Evolutionary conservation across 1,284 basidiomycete species (phyloP), one percentile per base, ranked within the genome.

Genomic region (Grifola frondosa): DNA sequence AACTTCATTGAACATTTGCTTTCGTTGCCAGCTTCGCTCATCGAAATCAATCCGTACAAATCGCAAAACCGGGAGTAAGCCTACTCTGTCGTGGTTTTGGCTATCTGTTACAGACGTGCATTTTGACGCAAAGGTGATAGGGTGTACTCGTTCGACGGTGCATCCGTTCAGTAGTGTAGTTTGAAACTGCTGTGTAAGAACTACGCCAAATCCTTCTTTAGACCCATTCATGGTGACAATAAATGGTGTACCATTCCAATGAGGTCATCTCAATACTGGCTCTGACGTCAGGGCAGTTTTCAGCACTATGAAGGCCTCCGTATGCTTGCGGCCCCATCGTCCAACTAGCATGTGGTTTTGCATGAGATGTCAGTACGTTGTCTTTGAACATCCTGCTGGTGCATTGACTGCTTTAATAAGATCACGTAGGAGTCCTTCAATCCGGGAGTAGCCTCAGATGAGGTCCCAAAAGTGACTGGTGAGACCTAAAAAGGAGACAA

Each of bases 401-500:
- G 41, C n/a, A 4, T 34, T 19, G 3, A 31, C 50, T 10, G 19
- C 31, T 11, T 32, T 30, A 9, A 52, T 20, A 1, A 52, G 37
- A 25, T 50, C 44, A 1, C 39, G 17, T 16, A 52, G 37, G 1
- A 48, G 50, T 5, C 48, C 43, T 26, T 42, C 48, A 12, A 50
- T 31, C 24, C 25, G 26, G 16, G 43, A 36, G 30, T 52, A 52
- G 21, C 40, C 24, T 24, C 17, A 7, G 29, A 44, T 41, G 9
- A 48, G 49, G 21, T 48, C 38, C 3, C 62, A 33, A 39, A 61
- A 64, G 23, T 56, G 51, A 0, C 56, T 50, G 0, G 56, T 58
- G 10, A 62, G 41, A 0, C 57, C 56, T 7, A 58, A 13, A 54
- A 60, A 61, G 0, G 53, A 53, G 7, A 41, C 24, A 5, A 68